phyloP scores from a whole-genome alignment of 2,329 filamentous ascomycete genomes.

The Atkinsonella texensis region DNA sequence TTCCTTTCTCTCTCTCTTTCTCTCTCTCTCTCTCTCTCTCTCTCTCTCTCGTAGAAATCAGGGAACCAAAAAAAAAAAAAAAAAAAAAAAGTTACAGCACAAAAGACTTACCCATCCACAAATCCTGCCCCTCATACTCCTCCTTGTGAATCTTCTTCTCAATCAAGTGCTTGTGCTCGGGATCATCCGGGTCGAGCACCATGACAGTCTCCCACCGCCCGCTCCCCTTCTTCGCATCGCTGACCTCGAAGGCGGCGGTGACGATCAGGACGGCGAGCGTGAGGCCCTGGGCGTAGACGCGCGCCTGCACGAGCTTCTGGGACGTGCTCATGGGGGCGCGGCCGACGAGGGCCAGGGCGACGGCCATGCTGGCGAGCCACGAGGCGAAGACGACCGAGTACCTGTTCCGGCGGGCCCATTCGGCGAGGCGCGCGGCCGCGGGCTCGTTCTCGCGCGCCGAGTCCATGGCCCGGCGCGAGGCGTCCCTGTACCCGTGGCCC shows the following conservation, averaged over 20 bases:
- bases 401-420: conserved; percentile 68
- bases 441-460: conserved; percentile 45
- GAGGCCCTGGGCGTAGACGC: conserved; percentile 85
- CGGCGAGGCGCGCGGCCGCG: conserved; percentile 46
- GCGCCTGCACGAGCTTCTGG: conserved; percentile 89
- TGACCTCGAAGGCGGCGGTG: conserved; percentile 68
- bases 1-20: too few species aligned
- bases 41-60: too few species aligned
- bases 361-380: conserved; percentile 71
- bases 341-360: conserved; percentile 63
- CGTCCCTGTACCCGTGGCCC: conserved; percentile 53
- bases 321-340: conserved; percentile 60
- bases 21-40: too few species aligned
- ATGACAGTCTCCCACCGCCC: conserved; percentile 77
- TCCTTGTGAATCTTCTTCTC: conserved; percentile 85
- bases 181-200: conserved; percentile 70
- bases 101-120: conserved; percentile 65
- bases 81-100: neutral
- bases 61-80: conserved; percentile 1
- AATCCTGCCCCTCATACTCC: conserved; percentile 75
- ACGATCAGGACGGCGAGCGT: conserved; percentile 76
- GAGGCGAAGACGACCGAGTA: conserved; percentile 75
- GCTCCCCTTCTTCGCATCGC: conserved; percentile 63
- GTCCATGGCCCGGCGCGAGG: conserved; percentile 42
- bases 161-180: conserved; percentile 68